phyloP scores from a whole-genome alignment of 2,329 filamentous ascomycete species.

The Lasiodiplodia gonubiensis region DNA sequence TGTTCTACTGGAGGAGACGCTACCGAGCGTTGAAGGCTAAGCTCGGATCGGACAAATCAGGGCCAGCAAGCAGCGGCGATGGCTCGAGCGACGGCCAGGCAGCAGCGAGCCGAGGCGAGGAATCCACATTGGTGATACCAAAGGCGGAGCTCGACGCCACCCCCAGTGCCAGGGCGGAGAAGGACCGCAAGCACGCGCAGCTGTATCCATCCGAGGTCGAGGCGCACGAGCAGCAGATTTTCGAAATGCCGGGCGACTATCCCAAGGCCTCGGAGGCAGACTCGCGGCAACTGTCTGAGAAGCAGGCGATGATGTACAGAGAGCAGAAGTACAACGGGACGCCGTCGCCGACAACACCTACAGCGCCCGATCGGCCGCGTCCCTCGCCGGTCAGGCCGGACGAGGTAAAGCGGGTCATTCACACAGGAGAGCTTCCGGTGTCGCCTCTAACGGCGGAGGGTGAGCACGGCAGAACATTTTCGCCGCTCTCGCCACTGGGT shows the following conservation, averaged over 20 bases:
- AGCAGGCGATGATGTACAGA: slow-evolving; percentile 54
- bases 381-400: slow-evolving; percentile 21
- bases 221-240: slow-evolving; percentile 47
- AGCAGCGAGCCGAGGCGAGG: slow-evolving; percentile 11
- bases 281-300: slow-evolving; percentile 54
- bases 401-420: slow-evolving; percentile 27
- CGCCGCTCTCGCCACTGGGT: slow-evolving; percentile 44
- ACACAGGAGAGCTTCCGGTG: slow-evolving; percentile 7
- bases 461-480: slow-evolving; percentile 15
- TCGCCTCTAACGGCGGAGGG: slow-evolving; percentile 11
- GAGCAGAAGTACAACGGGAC: slow-evolving; percentile 55
- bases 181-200: slow-evolving; percentile 1
- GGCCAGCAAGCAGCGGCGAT: slow-evolving; percentile 13
- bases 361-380: slow-evolving; percentile 10
- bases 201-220: slow-evolving; percentile 39
- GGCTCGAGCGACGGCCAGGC: slow-evolving; percentile 13
- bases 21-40: slow-evolving; percentile 18
- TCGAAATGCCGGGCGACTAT: slow-evolving; percentile 62
- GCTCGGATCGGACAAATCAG: slow-evolving; percentile 30
- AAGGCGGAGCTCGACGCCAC: slow-evolving; percentile 51
- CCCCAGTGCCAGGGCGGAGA: slow-evolving; percentile 1
- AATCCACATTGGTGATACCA: slow-evolving; percentile 44
- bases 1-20: slow-evolving; percentile 41
- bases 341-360: slow-evolving; percentile 25
- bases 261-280: slow-evolving; percentile 58